Base-by-base conservation (phyloP, 805 yeast species). In the Lipomyces chichibuensis region DNA sequence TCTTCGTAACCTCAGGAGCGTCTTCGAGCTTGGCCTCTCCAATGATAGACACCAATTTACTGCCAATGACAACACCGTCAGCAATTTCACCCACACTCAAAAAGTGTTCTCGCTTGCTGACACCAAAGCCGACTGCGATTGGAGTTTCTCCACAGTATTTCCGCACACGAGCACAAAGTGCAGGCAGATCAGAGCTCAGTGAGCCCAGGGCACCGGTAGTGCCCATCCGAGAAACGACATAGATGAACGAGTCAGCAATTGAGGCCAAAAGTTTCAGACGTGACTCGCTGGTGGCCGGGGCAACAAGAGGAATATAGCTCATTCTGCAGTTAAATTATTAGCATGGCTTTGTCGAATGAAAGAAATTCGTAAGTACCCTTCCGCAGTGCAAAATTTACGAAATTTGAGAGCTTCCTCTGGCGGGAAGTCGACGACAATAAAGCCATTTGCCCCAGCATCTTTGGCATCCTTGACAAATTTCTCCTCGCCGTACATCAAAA, bases 171-270 rank as follows among this genome's bases (percentile, higher is more conserved):
- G 82, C 81, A 72, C 95, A 87, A 69, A 95, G 84, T 54, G 82
- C 85, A 32, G 87, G 85, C 64, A 94, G 85, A 69, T 88, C 88
- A 5, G 81, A 74, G 58, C 87, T 83, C 55, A 96, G 86, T 27
- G 83, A 81, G 23, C 88, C 84, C 27, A 87, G 81, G 49, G 96
- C 94, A 77, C 99, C 99, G 35, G 99, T 95, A 66, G 97, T 88
- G 72, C 98, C 98, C 99, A 95, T 95, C 78, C 97, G 86, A 2
- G 97, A 92, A 20, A 95, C 98, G 52, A 95, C 99, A 75, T 95
- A 95, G 67, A 95, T 89, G 79, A 95, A 95, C 0, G 98, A 91
- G 77, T 94, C 98, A 39, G 99, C 97, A 74, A 95, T 90, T 65
- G 85, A 84, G 8, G 94, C 88, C 74, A 95, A 83, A 39, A 90